phyloP scores from a whole-genome alignment of 176 grass and related monocot species.

The Zizania latifolia region DNA sequence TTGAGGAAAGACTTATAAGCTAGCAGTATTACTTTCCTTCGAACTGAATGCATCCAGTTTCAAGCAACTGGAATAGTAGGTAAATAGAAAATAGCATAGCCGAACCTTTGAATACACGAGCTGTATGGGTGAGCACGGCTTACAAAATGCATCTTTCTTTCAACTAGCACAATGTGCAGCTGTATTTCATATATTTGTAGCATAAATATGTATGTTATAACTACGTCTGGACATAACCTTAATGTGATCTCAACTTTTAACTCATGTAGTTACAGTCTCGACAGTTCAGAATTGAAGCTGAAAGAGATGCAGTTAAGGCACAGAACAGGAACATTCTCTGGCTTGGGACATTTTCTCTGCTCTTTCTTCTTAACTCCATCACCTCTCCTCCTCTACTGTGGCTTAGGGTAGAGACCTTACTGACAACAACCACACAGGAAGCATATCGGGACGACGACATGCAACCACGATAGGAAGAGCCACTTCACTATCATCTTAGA shows the following conservation, averaged over 20 bases:
- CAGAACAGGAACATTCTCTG: constrained; percentile 52
- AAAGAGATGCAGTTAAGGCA: constrained; percentile 53
- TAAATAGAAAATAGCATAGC: background rate
- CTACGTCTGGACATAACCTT: background rate
- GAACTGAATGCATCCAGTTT: too few relatives aligned
- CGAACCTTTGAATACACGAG: background rate
- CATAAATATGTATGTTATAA: background rate
- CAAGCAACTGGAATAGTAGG: too few relatives aligned
- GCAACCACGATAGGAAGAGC: too few relatives aligned
- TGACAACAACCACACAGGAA: too few relatives aligned
- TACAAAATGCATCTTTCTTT: background rate
- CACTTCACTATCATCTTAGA: too few relatives aligned
- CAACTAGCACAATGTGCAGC: background rate
- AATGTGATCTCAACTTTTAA: constrained; percentile 6
- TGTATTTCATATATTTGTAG: background rate
- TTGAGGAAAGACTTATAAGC: background rate
- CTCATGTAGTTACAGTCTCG: constrained; percentile 60
- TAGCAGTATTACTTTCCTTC: background rate
- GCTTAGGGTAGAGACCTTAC: too few relatives aligned
- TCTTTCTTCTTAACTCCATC: background rate
- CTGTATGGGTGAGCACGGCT: background rate
- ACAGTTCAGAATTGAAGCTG: constrained; percentile 65
- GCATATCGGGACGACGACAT: too few relatives aligned
- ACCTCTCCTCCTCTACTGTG: too few relatives aligned
- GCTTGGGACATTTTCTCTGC: background rate